phyloP scores from a whole-genome alignment of 495 filamentous ascomycete species.

The Annulohypoxylon maeteangense region DNA sequence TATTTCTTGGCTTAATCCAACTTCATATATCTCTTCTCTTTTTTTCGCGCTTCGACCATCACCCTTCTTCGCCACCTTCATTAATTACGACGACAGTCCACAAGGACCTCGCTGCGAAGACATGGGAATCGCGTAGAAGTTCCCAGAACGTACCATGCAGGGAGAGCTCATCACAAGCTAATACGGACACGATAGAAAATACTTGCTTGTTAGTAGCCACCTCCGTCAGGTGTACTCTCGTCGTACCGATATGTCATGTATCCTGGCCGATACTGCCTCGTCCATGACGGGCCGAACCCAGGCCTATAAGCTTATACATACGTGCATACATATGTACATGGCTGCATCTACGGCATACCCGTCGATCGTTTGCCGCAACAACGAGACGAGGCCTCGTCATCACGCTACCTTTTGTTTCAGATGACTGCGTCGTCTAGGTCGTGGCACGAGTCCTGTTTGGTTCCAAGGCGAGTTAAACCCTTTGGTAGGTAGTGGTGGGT shows the following conservation, averaged over 20 bases:
- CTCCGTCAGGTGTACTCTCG: not conserved
- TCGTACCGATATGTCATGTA: not conserved
- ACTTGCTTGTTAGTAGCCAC: not conserved
- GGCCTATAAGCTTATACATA: not conserved
- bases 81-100: conserved; percentile 7
- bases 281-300: not conserved
- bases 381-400: conserved; percentile 7
- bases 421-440: not conserved
- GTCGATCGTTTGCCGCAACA: not conserved
- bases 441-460: conserved; percentile 9
- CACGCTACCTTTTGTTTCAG: conserved; percentile 12
- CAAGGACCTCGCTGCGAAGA: not conserved
- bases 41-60: not conserved
- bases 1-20: conserved; percentile 31
- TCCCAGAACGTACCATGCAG: conserved; percentile 11
- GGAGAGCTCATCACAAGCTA: not conserved
- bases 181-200: conserved; percentile 14
- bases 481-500: conserved; percentile 1
- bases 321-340: not conserved
- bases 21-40: conserved; percentile 17
- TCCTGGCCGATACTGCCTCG: not conserved
- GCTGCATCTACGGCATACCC: not conserved
- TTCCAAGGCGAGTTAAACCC: not conserved
- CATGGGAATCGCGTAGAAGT: not conserved
- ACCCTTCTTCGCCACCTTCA: conserved; percentile 4